Evolutionary conservation across 2,329 filamentous ascomycete species (phyloP).

Genomic region (Cladosporium sp.): DNA sequence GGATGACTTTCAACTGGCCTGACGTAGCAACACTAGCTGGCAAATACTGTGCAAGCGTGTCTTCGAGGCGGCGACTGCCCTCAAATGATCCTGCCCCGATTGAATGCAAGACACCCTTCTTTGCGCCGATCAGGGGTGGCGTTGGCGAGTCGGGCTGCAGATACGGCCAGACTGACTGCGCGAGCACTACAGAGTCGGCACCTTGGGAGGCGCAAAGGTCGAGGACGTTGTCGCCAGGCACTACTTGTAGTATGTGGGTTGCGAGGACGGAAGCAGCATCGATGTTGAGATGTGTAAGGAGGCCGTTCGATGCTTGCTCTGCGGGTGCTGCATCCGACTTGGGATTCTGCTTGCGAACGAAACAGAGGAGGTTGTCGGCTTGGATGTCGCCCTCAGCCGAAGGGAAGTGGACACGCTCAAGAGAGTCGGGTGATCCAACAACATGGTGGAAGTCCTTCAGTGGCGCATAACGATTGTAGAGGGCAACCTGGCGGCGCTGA

Average conservation of each 20-base stretch:
- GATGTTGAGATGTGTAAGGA: slow-evolving; percentile 29
- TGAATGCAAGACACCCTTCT: slow-evolving; percentile 33
- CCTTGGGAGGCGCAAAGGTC: slow-evolving; percentile 40
- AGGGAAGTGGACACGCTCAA: neutral
- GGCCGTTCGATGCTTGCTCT: slow-evolving; percentile 10
- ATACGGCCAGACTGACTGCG: slow-evolving; percentile 30
- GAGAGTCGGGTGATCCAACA: neutral
- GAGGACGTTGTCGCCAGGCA: slow-evolving; percentile 35
- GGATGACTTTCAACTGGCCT: slow-evolving; percentile 18
- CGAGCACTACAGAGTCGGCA: slow-evolving; percentile 33
- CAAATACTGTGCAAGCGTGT: slow-evolving; percentile 23
- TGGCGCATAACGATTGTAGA: slow-evolving; percentile 27
- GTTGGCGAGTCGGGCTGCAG: slow-evolving; percentile 16
- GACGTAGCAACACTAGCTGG: slow-evolving; percentile 17
- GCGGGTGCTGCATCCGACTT: slow-evolving; percentile 14
- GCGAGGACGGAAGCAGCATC: slow-evolving; percentile 33
- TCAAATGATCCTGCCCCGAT: slow-evolving; percentile 34
- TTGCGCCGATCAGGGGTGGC: slow-evolving; percentile 4
- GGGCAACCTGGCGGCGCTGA: slow-evolving; percentile 22
- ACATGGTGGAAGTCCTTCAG: slow-evolving; percentile 13
- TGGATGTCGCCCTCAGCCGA: slow-evolving; percentile 5
- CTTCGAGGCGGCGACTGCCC: slow-evolving; percentile 33
- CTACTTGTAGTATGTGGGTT: slow-evolving; percentile 32
- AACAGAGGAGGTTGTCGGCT: slow-evolving; percentile 5
- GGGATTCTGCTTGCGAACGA: neutral